Evolutionary conservation across 2,329 filamentous ascomycete species (phyloP).

Genomic region (Albophoma yamanashiensis): DNA sequence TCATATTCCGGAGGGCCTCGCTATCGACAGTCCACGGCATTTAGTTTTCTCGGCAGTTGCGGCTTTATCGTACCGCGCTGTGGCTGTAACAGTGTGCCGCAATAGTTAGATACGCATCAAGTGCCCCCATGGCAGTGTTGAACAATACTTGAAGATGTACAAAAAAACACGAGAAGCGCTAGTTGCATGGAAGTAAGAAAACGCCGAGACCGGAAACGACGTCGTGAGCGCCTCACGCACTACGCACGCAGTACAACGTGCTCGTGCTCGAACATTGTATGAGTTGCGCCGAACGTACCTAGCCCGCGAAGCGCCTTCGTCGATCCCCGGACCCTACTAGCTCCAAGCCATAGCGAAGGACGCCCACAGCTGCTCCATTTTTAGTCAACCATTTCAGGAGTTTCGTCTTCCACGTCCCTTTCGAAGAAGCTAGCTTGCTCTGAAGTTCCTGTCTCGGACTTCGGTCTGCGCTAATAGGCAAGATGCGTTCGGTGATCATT

Average conservation of each 20-base stretch:
- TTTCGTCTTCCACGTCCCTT: neutral
- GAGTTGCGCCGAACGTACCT: neutral
- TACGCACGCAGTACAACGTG: too few relatives aligned
- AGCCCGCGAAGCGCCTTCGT: neutral
- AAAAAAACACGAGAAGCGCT: neutral
- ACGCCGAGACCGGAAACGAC: neutral
- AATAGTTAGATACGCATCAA: too few relatives aligned
- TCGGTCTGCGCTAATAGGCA: neutral
- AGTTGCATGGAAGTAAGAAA: neutral
- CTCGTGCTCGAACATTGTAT: too few relatives aligned
- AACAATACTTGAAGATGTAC: neutral
- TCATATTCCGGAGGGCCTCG: neutral
- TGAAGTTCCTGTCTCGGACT: too few relatives aligned
- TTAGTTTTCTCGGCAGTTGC: neutral
- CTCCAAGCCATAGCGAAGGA: neutral
- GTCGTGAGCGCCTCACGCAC: neutral
- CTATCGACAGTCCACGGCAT: neutral
- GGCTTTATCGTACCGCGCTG: too few relatives aligned
- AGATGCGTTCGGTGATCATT: neutral
- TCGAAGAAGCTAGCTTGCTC: neutral
- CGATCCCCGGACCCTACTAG: neutral
- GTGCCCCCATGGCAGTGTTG: neutral
- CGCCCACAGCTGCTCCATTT: neutral
- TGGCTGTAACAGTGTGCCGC: neutral
- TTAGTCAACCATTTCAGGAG: neutral